Conservation (phyloP, 305 asterid genomes). For the Salvia sclarea region DNA sequence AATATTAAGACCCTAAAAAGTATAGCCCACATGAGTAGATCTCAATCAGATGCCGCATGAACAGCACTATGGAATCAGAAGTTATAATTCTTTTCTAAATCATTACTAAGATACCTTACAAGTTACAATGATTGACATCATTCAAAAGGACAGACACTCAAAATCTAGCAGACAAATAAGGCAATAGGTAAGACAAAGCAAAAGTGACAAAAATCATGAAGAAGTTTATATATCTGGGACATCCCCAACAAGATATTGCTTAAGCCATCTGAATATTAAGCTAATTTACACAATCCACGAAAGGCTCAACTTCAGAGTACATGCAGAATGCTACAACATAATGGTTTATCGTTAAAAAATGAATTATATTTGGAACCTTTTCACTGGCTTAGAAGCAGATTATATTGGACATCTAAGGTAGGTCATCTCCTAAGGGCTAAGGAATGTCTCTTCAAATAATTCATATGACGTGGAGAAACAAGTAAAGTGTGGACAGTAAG, state of each 20-base stretch:
- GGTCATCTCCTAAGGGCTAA: not conserved
- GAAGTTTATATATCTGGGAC: not conserved
- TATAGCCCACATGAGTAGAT: constrained; percentile 30
- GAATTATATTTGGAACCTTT: not conserved
- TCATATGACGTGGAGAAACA: not conserved
- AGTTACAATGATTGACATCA: not conserved
- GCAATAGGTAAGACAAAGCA: not conserved
- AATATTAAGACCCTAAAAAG: constrained; percentile 74
- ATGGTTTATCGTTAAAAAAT: not conserved
- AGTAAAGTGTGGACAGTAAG: not conserved
- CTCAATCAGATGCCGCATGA: not conserved
- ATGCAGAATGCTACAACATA: constrained; percentile 4
- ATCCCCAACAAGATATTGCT: not conserved
- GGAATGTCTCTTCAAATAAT: not conserved
- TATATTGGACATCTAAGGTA: not conserved
- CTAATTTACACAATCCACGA: not conserved
- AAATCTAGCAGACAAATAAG: not conserved
- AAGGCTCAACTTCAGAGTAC: constrained; percentile 8
- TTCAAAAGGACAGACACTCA: not conserved
- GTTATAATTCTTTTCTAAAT: not conserved
- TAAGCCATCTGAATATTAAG: not conserved
- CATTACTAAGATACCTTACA: not conserved
- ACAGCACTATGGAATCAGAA: not conserved
- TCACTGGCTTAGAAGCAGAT: not conserved
- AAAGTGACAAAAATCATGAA: not conserved